Conservation (phyloP, 2,329 filamentous ascomycete species). For the Colletotrichum brevisporum region DNA sequence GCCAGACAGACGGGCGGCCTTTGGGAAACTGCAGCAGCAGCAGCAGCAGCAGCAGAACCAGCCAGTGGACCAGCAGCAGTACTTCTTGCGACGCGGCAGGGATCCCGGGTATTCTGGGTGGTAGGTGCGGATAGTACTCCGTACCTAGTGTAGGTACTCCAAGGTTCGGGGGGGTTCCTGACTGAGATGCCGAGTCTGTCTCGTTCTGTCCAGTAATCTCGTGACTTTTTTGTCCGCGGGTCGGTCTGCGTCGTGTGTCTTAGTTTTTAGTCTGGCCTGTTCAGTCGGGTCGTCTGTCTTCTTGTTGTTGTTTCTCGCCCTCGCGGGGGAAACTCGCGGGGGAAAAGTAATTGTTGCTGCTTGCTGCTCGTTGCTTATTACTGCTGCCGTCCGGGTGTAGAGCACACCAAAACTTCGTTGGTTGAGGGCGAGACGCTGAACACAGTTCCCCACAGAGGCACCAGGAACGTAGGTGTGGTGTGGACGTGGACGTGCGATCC, state of each 20-base stretch:
- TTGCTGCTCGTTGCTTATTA: constrained; percentile 1
- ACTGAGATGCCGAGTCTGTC: constrained; percentile 16
- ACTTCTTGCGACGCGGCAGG: constrained; percentile 5
- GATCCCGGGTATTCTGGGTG: constrained; percentile 29
- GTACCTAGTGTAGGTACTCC: constrained; percentile 7
- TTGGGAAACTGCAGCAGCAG: too few relatives aligned
- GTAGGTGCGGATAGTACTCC: constrained; percentile 15
- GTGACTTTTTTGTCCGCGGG: constrained; percentile 10
- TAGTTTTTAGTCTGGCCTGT: constrained; percentile 16
- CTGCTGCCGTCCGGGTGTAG: constrained; percentile 17
- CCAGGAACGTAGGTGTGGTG: too few relatives aligned
- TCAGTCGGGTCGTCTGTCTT: constrained; percentile 11
- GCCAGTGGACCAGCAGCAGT: too few relatives aligned
- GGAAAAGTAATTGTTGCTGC: too few relatives aligned
- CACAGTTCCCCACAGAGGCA: constrained; percentile 14
- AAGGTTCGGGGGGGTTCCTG: constrained; percentile 20
- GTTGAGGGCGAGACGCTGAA: not conserved
- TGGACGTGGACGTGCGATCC: not conserved
- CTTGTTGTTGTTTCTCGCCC: not conserved
- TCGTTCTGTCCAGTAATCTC: constrained; percentile 14
- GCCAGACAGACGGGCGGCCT: too few relatives aligned
- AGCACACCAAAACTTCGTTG: not conserved
- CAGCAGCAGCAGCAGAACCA: too few relatives aligned
- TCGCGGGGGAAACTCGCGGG: not conserved
- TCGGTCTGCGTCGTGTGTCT: constrained; percentile 13